A percentile compares a stretch with the other conserved stretches of the same genome.
phyloP scores from a whole-genome alignment of 108 stramenopile species.

The Pseudonitzschia pungens region DNA sequence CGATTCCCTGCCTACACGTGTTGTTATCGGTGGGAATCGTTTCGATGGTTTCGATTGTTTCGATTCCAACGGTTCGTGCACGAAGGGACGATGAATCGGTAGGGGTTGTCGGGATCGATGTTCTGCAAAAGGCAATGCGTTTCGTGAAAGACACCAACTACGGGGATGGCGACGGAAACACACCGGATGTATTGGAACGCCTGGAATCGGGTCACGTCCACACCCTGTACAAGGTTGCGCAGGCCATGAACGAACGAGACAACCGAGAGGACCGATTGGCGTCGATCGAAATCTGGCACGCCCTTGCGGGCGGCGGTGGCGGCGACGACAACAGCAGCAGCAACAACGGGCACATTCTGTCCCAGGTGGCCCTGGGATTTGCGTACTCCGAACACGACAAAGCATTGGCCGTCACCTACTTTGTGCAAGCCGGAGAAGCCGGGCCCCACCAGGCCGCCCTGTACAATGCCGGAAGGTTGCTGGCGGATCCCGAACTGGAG shows the following conservation, averaged over 20 bases:
- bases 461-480: constrained; percentile 37
- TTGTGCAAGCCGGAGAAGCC: constrained; percentile 36
- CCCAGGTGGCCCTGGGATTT: constrained; percentile 22
- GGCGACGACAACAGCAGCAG: background rate
- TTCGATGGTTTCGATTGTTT: background rate
- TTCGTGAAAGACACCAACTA: background rate
- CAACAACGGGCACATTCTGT: constrained; percentile 17
- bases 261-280: background rate
- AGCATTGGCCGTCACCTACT: constrained; percentile 22
- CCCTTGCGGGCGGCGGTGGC: background rate
- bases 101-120: background rate
- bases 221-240: constrained; percentile 30
- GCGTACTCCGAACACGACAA: constrained; percentile 16
- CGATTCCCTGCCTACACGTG: too few species aligned
- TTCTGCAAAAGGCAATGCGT: constrained; percentile 2
- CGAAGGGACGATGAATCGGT: background rate
- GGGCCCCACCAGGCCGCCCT: constrained; percentile 34
- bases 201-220: constrained; percentile 49
- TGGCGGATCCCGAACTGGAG: constrained; percentile 22
- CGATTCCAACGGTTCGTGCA: background rate
- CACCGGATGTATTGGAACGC: constrained; percentile 32
- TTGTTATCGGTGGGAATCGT: too few species aligned
- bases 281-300: constrained; percentile 17
- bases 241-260: constrained; percentile 9
- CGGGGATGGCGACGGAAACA: constrained; percentile 25